These are phyloP conservation scores for Waltergamsia citrina DNA, from an alignment of 2,329 filamentous ascomycete genomes.

Conservation along the genomic window DNA sequence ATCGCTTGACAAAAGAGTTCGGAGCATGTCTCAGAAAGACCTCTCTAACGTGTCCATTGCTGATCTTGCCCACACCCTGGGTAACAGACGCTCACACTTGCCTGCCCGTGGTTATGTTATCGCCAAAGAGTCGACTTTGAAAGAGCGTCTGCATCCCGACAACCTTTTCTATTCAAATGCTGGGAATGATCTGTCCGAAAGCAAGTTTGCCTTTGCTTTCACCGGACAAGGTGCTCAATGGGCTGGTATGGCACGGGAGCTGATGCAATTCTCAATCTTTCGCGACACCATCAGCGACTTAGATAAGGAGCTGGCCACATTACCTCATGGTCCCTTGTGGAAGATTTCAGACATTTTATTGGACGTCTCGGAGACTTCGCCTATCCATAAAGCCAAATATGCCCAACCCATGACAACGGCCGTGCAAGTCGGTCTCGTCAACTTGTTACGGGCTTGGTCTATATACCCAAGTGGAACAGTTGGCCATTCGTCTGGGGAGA, in stretches of 20 bases:
- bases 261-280: neutral
- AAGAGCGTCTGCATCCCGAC: too few species aligned
- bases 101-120: too few species aligned
- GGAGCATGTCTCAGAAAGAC: too few species aligned
- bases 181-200: neutral
- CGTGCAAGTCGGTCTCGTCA: constrained; percentile 30
- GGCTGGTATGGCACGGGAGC: constrained; percentile 17
- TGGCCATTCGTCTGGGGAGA: constrained; percentile 34
- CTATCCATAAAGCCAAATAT: constrained; percentile 12
- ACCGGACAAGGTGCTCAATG: constrained; percentile 33
- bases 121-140: too few species aligned
- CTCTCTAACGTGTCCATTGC: too few species aligned
- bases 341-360: constrained; percentile 11
- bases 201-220: constrained; percentile 26
- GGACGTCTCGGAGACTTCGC: constrained; percentile 5
- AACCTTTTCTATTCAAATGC: too few species aligned
- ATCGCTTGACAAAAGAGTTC: too few species aligned
- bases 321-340: constrained; percentile 7
- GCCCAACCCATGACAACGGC: constrained; percentile 31
- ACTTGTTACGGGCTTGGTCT: constrained; percentile 20
- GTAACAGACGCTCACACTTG: too few species aligned
- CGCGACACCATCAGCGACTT: constrained; percentile 1
- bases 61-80: too few species aligned
- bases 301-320: neutral
- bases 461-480: constrained; percentile 23